Conservation (phyloP, 805 yeast species). For the Tetrapisispora iriomotensis region DNA sequence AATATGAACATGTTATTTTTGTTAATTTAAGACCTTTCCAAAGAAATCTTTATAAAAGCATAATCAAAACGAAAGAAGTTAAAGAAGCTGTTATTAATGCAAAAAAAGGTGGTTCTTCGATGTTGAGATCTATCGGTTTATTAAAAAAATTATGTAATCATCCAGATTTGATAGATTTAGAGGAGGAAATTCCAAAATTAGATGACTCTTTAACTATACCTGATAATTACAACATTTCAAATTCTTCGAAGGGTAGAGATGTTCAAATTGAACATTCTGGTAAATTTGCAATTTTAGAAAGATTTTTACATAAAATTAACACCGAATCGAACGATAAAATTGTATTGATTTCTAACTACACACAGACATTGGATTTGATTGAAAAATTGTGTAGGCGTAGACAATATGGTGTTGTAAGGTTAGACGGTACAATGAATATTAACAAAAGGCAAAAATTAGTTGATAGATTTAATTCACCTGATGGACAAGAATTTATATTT, state of each 20-base stretch:
- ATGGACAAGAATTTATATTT: constrained; percentile 75
- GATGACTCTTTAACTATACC: constrained; percentile 59
- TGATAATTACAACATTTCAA: constrained; percentile 45
- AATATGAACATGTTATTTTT: constrained; percentile 94
- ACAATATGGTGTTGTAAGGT: constrained; percentile 66
- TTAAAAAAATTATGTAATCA: constrained; percentile 89
- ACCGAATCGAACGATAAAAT: constrained; percentile 87
- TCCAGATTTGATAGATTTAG: constrained; percentile 73
- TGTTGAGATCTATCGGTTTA: constrained; percentile 80
- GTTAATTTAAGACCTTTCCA: constrained; percentile 78
- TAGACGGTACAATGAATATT: constrained; percentile 89
- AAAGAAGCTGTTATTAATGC: constrained; percentile 36
- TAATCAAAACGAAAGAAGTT: constrained; percentile 71
- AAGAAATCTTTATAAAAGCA: constrained; percentile 54
- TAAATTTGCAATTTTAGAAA: constrained; percentile 71
- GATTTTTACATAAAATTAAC: constrained; percentile 70
- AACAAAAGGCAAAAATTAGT: constrained; percentile 89
- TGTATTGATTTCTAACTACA: constrained; percentile 87
- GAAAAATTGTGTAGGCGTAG: constrained; percentile 73
- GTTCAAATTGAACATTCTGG: constrained; percentile 78
- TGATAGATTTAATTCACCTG: constrained; percentile 84
- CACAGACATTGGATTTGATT: constrained; percentile 85
- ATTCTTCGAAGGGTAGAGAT: constrained; percentile 33
- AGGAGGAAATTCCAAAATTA: constrained; percentile 42
- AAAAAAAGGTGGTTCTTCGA: constrained; percentile 38